Percentiles rank a stretch among this genome's conserved stretches.
phyloP scores from a whole-genome alignment of 495 filamentous ascomycete genomes.

The Jackrogersella multiformis region DNA sequence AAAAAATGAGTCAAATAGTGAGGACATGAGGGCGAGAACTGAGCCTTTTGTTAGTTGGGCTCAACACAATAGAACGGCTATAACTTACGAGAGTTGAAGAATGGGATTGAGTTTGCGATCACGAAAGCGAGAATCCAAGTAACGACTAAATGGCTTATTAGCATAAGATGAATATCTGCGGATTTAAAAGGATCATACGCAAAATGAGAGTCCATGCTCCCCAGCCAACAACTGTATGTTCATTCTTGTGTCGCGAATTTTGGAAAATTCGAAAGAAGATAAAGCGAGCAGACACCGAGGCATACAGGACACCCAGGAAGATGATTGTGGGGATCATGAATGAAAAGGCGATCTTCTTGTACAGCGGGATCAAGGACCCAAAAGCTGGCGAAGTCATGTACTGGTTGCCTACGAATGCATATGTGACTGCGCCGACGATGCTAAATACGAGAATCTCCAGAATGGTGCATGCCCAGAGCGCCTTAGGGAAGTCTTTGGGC shows the following conservation, averaged over 20 bases:
- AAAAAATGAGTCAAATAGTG: constrained; percentile 91
- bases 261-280: constrained; percentile 87
- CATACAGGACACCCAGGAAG: constrained; percentile 88
- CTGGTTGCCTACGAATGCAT: constrained; percentile 83
- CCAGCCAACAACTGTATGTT: constrained; percentile 86
- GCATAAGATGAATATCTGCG: not conserved
- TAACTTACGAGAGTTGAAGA: constrained; percentile 75
- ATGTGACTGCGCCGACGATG: constrained; percentile 76
- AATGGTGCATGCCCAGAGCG: constrained; percentile 86
- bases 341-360: constrained; percentile 84
- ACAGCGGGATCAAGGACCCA: constrained; percentile 75
- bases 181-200: constrained; percentile 32
- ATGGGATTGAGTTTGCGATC: constrained; percentile 88
- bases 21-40: constrained; percentile 85
- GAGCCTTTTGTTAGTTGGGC: constrained; percentile 13
- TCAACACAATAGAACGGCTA: not conserved
- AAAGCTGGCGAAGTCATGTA: constrained; percentile 86
- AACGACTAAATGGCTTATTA: constrained; percentile 51
- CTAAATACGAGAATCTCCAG: constrained; percentile 84
- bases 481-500: constrained; percentile 86
- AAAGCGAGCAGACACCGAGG: constrained; percentile 86
- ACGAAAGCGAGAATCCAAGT: constrained; percentile 84
- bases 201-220: constrained; percentile 78
- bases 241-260: constrained; percentile 75
- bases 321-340: constrained; percentile 95